A percentile compares a stretch with the other conserved stretches of the same genome.
Evolutionary conservation across 331 rosid species (phyloP).

Genomic region (Cucumis variabilis): DNA sequence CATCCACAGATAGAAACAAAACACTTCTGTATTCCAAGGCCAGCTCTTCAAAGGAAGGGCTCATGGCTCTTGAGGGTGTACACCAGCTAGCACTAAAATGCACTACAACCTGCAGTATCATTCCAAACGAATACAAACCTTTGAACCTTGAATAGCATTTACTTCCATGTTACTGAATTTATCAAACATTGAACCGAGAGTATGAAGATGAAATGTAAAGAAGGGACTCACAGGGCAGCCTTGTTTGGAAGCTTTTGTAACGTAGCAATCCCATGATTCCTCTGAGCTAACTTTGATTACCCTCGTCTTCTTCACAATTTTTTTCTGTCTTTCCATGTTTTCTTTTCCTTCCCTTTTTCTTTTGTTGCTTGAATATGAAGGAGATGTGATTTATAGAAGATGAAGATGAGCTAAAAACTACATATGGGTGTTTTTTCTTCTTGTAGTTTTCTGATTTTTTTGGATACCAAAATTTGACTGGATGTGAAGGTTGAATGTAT

Average conservation of each 20-base stretch:
- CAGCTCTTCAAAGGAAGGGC: constrained; percentile 58
- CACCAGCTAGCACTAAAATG: constrained; percentile 71
- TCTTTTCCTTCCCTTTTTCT: not conserved
- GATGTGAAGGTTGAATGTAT: not conserved
- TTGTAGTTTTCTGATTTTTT: not conserved
- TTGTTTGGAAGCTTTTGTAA: constrained; percentile 50
- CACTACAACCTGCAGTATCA: constrained; percentile 49
- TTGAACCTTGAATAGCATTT: not conserved
- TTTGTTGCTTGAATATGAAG: constrained; percentile 25
- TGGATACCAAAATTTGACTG: not conserved
- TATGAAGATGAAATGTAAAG: constrained; percentile 7
- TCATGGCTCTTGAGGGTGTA: constrained; percentile 55
- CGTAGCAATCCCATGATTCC: constrained; percentile 54
- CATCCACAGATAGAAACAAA: constrained; percentile 62
- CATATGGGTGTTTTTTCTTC: not conserved
- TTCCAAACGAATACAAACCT: not conserved
- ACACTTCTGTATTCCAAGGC: constrained; percentile 47
- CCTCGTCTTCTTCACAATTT: constrained; percentile 47
- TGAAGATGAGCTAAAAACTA: constrained; percentile 23
- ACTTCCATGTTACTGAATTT: not conserved
- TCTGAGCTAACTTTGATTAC: constrained; percentile 55
- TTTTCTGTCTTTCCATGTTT: constrained; percentile 41
- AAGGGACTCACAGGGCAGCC: constrained; percentile 50
- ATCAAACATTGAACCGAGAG: not conserved
- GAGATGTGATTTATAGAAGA: not conserved